phyloP scores from a whole-genome alignment of 2,329 filamentous ascomycete species.

The Botrytis hyacinthi region DNA sequence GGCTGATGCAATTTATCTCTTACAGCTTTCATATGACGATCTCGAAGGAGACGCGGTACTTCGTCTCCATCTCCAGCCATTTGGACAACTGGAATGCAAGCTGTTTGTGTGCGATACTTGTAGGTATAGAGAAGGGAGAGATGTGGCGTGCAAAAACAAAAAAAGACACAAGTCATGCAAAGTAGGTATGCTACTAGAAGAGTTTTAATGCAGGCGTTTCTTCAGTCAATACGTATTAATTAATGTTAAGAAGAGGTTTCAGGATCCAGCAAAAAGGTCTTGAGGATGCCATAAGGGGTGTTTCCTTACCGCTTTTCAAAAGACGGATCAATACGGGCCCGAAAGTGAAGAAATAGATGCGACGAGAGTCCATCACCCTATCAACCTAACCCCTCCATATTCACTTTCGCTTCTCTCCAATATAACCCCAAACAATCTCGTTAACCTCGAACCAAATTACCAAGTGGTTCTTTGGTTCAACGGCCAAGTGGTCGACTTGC shows the following conservation, averaged over 20 bases:
- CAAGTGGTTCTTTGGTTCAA: neutral
- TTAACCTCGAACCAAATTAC: neutral
- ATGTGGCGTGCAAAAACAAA: neutral
- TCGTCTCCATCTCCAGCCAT: neutral
- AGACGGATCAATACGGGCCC: neutral
- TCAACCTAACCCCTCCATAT: neutral
- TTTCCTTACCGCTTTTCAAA: neutral
- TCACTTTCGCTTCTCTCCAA: neutral
- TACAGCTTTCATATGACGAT: constrained; percentile 9
- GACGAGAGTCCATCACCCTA: neutral
- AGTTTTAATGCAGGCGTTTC: neutral
- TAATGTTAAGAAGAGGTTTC: fast-evolving
- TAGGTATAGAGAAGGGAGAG: neutral
- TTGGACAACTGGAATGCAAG: neutral
- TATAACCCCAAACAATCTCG: neutral
- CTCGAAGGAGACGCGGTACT: neutral
- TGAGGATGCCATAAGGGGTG: neutral
- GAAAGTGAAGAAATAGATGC: neutral
- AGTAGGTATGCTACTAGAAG: too few species aligned
- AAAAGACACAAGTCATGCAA: neutral
- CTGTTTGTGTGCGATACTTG: neutral
- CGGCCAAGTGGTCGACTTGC: neutral
- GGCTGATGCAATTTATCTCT: neutral
- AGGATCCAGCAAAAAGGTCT: neutral
- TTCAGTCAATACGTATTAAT: neutral